Conservation (phyloP, 495 filamentous ascomycete genomes). For the Podospora comata region DNA sequence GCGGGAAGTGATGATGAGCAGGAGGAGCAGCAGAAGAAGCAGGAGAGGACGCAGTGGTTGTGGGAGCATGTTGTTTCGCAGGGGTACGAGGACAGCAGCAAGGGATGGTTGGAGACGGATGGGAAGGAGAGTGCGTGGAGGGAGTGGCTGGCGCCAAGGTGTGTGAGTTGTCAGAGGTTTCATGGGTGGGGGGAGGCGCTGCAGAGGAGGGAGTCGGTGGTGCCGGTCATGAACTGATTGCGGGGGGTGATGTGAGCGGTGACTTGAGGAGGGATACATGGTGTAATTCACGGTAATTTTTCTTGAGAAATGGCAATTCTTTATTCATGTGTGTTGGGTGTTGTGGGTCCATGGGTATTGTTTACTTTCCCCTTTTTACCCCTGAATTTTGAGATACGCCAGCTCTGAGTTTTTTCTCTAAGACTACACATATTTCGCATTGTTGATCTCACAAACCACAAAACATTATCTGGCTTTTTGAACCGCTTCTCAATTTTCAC, state of each 20-base stretch:
- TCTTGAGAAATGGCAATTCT: too few relatives aligned
- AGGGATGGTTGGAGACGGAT: background rate
- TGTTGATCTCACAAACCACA: too few relatives aligned
- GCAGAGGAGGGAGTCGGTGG: background rate
- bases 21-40: constrained; percentile 1
- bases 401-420: too few relatives aligned
- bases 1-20: background rate
- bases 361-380: too few relatives aligned
- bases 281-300: too few relatives aligned
- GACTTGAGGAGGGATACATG: too few relatives aligned
- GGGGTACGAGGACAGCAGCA: background rate
- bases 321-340: too few relatives aligned
- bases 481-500: background rate
- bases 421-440: too few relatives aligned
- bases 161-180: background rate
- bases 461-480: too few relatives aligned
- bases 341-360: too few relatives aligned
- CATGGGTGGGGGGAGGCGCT: background rate
- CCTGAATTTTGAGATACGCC: too few relatives aligned
- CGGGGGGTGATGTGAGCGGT: background rate
- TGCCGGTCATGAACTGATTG: background rate
- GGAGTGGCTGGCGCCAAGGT: background rate
- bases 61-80: background rate
- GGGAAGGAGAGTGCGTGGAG: background rate
- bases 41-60: background rate